Base-by-base conservation (phyloP, 805 yeast genomes). In the Metschnikowia rubicola region DNA sequence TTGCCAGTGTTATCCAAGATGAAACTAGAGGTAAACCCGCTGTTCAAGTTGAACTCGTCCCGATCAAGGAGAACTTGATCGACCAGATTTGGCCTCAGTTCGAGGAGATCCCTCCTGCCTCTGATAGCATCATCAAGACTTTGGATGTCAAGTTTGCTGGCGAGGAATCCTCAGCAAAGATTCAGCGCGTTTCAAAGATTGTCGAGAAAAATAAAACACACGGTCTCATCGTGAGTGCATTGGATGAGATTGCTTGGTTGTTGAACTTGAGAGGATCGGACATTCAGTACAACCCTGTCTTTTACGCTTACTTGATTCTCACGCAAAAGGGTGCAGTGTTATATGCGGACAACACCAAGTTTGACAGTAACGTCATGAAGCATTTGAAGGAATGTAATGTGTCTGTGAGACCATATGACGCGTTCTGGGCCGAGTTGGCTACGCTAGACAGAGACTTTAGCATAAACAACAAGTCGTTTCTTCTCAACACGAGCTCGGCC, bases 11-110 rank as follows among this genome's bases (percentile, higher is more conserved):
- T 8, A 64, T 78, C 41, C 58, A 60, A 19, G 55, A 62, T 3
- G 65, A 65, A 37, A 38, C 62, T 10, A 37, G 49, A 17, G 55
- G 51, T 28, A 47, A 57, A 26, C 52, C 61, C 8, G 60, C 61
- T 33, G 72, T 68, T 2, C 66, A 68, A 41, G 70, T 77, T 15
- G 73, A 67, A 47, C 55, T 79, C 11, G 67, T 71, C 8, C 67
- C 81, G 0, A 65, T 77, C n/a, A 60, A 62, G 45, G 76, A 71
- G 12, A 92, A 92, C 62, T 72, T 94, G 55, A 70, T 94, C 30
- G 97, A 88, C 57, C 57, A 59, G 26, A 83, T 90, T 15, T 90
- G 96, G 96, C 68, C 70, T 7, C 57, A 70, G 10, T 82, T 81
- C 57, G 92, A 88, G 67, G 74, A 74, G 19, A 57, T 71, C 8